phyloP scores from a whole-genome alignment of 495 filamentous ascomycete species.

The Copromyces sp. region DNA sequence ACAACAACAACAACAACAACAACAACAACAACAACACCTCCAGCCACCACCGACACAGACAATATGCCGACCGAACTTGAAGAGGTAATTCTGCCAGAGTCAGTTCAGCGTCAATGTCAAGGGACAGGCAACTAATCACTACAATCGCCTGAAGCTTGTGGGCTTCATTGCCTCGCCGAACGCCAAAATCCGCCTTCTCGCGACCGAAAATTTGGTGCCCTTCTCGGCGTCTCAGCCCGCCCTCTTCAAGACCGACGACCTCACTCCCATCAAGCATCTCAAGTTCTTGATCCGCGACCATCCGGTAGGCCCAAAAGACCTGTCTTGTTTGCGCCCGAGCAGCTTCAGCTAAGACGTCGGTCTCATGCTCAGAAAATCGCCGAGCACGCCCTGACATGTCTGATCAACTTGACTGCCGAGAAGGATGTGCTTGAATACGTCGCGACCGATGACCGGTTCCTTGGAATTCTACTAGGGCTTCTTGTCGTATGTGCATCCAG shows the following conservation, averaged over 20 bases:
- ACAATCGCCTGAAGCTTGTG: slow-evolving; percentile 51
- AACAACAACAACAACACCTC: neutral
- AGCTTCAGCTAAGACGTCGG: neutral
- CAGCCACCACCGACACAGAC: neutral
- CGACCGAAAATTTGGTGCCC: slow-evolving; percentile 75
- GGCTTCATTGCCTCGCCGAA: slow-evolving; percentile 88
- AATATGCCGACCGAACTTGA: slow-evolving; percentile 75
- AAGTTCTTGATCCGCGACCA: slow-evolving; percentile 83
- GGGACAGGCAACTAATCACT: neutral
- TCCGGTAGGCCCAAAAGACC: slow-evolving; percentile 35
- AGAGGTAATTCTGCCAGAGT: slow-evolving; percentile 42
- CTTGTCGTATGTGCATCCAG: slow-evolving; percentile 56
- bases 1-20: neutral
- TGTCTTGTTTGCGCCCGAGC: neutral
- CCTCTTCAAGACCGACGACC: slow-evolving; percentile 73
- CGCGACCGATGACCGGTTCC: slow-evolving; percentile 68
- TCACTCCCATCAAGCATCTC: slow-evolving; percentile 75
- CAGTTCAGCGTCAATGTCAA: neutral
- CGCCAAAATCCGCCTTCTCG: slow-evolving; percentile 63
- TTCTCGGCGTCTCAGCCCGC: slow-evolving; percentile 67
- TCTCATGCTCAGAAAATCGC: slow-evolving; percentile 57
- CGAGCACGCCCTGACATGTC: slow-evolving; percentile 82
- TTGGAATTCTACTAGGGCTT: slow-evolving; percentile 59
- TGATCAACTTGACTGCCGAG: slow-evolving; percentile 84
- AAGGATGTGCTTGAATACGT: slow-evolving; percentile 59